Base-by-base conservation (phyloP, 345 rosid species). In the Syzygium grande region DNA sequence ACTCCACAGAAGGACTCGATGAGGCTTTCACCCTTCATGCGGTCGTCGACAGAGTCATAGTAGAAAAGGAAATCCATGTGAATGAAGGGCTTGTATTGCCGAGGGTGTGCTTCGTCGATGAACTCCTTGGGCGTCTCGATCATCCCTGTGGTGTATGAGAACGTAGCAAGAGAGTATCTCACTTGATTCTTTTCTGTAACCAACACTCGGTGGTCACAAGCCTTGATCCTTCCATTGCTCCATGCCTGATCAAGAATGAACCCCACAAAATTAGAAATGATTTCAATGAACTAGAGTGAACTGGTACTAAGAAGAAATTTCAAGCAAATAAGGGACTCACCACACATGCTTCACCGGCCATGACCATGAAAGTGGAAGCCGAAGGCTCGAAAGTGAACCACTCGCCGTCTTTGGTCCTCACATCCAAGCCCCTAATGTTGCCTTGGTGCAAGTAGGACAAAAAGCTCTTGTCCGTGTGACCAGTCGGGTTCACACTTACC, bases 391-490 rank as follows among this genome's bases (percentile, higher is more conserved):
- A 41, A 41, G 43, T 41, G 43, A 41, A 41, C 43, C 43, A 41
- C 43, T 41, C 43, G 43, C 43, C 43, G 58, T 89, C 68, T 52
- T 90, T 91, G 51, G 92, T 65, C 85, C 86, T 63, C 7, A 92
- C 85, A 78, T 92, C 90, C 61, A 92, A 84, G 41, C 92, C 92
- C 27, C 43, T 85, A 13, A 92, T 88, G 27, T 89, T 83, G 58
- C 88, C 88, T 84, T 91, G 94, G 85, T 87, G 88, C 52, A 91
- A 86, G 21, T 90, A 87, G 53, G 92, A 87, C 5, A 91, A 34
- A 8, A 89, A 77, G 84, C 86, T 89, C 84, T 89, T 89, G 85
- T 91, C 92, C 4, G 91, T 88, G 61, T 91, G 94, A 25, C n/a
- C 43, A 12, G 89, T 51, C 2, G 90, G 92, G 34, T 85, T 52